A percentile compares a stretch with the other conserved stretches of the same genome.
Evolutionary conservation across 306 rosid genomes (phyloP).

Genomic region (Dalbergia cochinchinensis): DNA sequence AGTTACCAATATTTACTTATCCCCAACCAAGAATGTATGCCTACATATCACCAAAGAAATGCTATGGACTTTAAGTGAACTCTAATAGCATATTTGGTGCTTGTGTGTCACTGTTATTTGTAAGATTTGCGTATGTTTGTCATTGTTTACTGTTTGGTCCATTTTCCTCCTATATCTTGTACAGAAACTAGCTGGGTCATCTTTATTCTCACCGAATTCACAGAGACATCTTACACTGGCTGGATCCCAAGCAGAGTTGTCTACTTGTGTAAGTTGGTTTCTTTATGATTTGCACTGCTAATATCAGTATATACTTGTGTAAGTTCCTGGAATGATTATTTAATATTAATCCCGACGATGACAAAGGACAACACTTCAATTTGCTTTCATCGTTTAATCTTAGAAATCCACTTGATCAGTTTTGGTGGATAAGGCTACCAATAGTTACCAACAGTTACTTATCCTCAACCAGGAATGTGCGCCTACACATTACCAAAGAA

Average conservation of each 20-base stretch:
- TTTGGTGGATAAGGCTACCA: too few relatives aligned
- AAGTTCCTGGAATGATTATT: slow-evolving; percentile 14
- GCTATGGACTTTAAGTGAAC: slow-evolving; percentile 16
- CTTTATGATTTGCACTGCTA: slow-evolving; percentile 25
- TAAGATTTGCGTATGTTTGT: background rate
- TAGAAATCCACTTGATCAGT: too few relatives aligned
- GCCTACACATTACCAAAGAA: background rate
- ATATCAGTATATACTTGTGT: slow-evolving; percentile 10
- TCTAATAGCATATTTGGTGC: background rate
- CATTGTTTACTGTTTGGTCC: background rate
- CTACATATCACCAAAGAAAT: background rate
- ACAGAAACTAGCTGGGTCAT: slow-evolving; percentile 47
- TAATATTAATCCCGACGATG: background rate
- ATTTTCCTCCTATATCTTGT: background rate
- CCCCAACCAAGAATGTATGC: background rate
- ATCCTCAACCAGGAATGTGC: slow-evolving; percentile 15
- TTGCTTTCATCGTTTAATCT: too few relatives aligned
- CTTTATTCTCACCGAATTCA: slow-evolving; percentile 34
- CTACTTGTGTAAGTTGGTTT: slow-evolving; percentile 60
- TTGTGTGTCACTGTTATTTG: too few relatives aligned
- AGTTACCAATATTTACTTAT: slow-evolving; percentile 45
- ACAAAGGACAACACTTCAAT: too few relatives aligned
- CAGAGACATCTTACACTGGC: slow-evolving; percentile 36
- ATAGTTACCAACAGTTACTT: slow-evolving; percentile 41
- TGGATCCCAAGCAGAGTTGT: slow-evolving; percentile 40